phyloP scores from a whole-genome alignment of 495 filamentous ascomycete species.

The Talaromyces wortmannii region DNA sequence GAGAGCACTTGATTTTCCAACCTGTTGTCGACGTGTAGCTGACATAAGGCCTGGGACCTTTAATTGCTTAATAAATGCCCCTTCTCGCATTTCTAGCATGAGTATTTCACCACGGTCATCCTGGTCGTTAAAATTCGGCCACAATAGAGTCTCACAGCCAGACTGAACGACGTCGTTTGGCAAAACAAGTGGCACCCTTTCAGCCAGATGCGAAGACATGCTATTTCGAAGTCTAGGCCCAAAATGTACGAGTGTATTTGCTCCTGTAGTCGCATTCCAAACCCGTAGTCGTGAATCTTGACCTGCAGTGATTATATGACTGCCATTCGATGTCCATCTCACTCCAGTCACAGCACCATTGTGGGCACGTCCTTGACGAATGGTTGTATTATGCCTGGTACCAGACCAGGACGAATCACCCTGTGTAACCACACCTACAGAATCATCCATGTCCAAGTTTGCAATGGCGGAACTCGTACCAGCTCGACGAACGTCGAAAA shows the following conservation, averaged over 20 bases:
- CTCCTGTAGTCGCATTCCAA: constrained; percentile 73
- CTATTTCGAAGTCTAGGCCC: constrained; percentile 69
- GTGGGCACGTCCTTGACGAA: constrained; percentile 55
- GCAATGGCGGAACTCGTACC: constrained; percentile 55
- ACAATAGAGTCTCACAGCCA: constrained; percentile 60
- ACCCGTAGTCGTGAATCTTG: constrained; percentile 78
- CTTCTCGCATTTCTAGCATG: constrained; percentile 67
- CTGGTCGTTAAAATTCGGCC: constrained; percentile 58
- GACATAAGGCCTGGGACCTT: constrained; percentile 50
- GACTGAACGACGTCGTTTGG: constrained; percentile 43
- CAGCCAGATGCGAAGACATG: constrained; percentile 46
- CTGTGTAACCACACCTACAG: constrained; percentile 46
- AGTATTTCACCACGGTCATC: constrained; percentile 60
- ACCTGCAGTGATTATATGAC: constrained; percentile 67
- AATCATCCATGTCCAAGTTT: constrained; percentile 73
- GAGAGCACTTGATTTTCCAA: constrained; percentile 24
- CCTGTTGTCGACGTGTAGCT: constrained; percentile 19
- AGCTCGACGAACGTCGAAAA: constrained; percentile 81
- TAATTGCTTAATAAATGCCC: constrained; percentile 63
- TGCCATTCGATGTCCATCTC: constrained; percentile 73
- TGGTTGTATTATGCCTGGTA: constrained; percentile 37
- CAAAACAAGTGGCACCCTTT: constrained; percentile 53
- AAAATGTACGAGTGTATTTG: constrained; percentile 78
- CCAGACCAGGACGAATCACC: constrained; percentile 15
- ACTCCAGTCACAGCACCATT: constrained; percentile 73